These are phyloP conservation scores for Kockovaella imperatae DNA, from an alignment of 768 basidiomycete species.

Conservation along the genomic window DNA sequence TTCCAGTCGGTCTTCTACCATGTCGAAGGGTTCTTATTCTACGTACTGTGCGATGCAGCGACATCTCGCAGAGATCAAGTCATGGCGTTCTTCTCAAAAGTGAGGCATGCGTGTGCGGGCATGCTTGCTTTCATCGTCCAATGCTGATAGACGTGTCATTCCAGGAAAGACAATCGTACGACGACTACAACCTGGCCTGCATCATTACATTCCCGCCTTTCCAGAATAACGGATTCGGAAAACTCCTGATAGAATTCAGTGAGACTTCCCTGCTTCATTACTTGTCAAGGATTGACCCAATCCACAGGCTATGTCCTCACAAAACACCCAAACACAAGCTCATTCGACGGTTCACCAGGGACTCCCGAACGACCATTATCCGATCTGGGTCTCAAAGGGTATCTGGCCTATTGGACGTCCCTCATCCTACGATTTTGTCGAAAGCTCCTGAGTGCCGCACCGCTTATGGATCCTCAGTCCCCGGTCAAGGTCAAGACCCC, in stretches of 20 bases:
- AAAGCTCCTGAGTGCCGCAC: constrained; percentile 16
- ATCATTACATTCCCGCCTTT: constrained; percentile 92
- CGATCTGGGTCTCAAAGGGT: constrained; percentile 82
- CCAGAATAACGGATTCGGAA: constrained; percentile 81
- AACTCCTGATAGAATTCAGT: constrained; percentile 98
- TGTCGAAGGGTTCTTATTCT: constrained; percentile 62
- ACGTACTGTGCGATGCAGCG: constrained; percentile 73
- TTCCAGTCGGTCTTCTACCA: constrained; percentile 40
- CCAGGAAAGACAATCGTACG: constrained; percentile 89
- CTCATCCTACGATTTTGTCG: constrained; percentile 26
- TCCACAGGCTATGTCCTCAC: constrained; percentile 82
- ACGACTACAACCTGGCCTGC: constrained; percentile 94
- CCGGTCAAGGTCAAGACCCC: neutral
- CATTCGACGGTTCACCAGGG: constrained; percentile 67
- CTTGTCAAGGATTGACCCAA: neutral
- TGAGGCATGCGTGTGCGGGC: constrained; percentile 11
- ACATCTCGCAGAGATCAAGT: constrained; percentile 71
- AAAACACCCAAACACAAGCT: constrained; percentile 36
- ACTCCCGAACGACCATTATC: constrained; percentile 94
- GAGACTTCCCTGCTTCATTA: constrained; percentile 40
- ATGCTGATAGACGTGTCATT: too few relatives aligned
- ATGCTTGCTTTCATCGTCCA: neutral
- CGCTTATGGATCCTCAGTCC: neutral
- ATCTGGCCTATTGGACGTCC: constrained; percentile 49
- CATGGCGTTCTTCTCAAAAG: constrained; percentile 69